Evolutionary conservation across 345 rosid species (phyloP), one percentile per base, ranked within the genome.

Genomic region (Atalantia buxifolia): DNA sequence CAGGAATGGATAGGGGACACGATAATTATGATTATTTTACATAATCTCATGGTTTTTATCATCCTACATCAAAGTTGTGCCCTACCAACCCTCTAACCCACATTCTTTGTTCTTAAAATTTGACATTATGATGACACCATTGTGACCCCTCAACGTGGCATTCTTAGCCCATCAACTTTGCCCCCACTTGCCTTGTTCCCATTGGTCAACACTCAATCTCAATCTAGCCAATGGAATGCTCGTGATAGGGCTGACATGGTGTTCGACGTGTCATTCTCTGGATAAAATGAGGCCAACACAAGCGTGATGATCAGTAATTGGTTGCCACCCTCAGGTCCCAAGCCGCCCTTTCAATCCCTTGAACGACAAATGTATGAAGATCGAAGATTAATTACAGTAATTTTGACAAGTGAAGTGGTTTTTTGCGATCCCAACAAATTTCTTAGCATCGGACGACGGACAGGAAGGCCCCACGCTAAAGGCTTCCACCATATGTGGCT

Each of bases 311-410:
- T 50, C 21, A 18, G 21, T 53, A 5, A 13, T 40, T 61, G 79
- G 81, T 73, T 42, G 36, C 86, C 77, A 81, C 85, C 68, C 38
- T 42, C 16, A 3, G 12, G 50, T 42, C 50, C 50, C 14, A 27
- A 71, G 88, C 86, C 84, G 85, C 81, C 90, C 87, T 67, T 82
- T 84, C 73, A 78, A 71, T 40, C 33, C 80, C 77, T 81, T 83
- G 28, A 68, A 77, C 77, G 90, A 83, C 88, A 86, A 78, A 68
- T 83, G 87, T 81, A 38, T 56, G 38, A 65, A 13, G 33, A 35
- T 22, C 45, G 38, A 65, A 13, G 33, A 35, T 27, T 50, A 36
- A 60, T 28, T 64, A 66, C 55, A 28, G 53, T 64, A 22, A 25
- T 65, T 16, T 35, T 78, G 71, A 81, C 33, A 31, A 6, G 4